Evolutionary conservation across 805 yeast genomes (phyloP), one percentile per base, ranked within the genome.

Genomic region (Nakazawaea siamensis): DNA sequence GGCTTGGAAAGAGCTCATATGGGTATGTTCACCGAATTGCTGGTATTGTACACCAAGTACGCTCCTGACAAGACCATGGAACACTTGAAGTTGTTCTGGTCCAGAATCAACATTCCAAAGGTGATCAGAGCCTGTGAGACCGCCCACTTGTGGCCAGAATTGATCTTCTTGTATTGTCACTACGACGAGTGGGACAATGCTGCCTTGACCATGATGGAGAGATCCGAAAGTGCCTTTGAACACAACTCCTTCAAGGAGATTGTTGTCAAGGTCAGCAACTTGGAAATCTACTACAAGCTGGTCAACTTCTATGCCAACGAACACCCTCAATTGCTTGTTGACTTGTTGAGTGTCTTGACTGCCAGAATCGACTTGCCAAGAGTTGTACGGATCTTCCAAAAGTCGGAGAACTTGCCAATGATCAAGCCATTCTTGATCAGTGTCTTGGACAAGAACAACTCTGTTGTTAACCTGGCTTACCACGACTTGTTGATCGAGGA

Each of bases 151-250:
- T 92, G 97, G 88, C 92, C 94, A 15, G 98, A 92, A 64, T 70
- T 90, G 48, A 86, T 92, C 39, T 92, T 92, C 78, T 68, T 92
- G 58, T 90, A 90, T 65, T 87, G 96, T 55, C 98, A 92, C 61
- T 92, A 92, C 58, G 98, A 92, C 56, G 98, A 92, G 65, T 92
- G 96, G 95, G 98, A 92, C 59, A 92, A 92, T 59, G 98, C 98
- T 42, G 87, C 96, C 24, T 70, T 92, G 55, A 78, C 96, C 12
- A 85, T 92, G 88, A 92, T 92, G 68, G 97, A 92, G 58, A 86
- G 78, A 55, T 80, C 95, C 3, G 85, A 94, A 41, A 81, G 81
- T 47, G 87, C 95, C 13, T 88, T 90, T 52, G 97, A 92, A 49
- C 98, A 92, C 57, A 64, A 77, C 20, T 82, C 94, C 28, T 92